Evolutionary conservation across 306 rosid species (phyloP).

Genomic region (Quercus rubra): DNA sequence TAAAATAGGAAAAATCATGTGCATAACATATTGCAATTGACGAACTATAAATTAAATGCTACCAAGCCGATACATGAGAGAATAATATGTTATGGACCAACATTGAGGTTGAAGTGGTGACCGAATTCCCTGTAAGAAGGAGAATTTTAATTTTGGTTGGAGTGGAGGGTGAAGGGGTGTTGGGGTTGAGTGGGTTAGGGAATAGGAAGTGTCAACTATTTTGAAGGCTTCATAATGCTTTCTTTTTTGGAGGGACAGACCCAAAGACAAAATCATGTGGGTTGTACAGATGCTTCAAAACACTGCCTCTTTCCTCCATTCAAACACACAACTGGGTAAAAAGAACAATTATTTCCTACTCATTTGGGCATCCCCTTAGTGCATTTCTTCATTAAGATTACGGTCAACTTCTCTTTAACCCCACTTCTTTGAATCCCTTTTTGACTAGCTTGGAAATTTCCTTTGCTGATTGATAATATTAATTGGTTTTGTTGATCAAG

Average conservation of each 20-base stretch:
- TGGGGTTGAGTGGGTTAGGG: slow-evolving; percentile 11
- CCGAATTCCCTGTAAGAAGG: slow-evolving; percentile 6
- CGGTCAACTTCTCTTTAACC: slow-evolving; percentile 37
- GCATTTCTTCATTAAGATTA: slow-evolving; percentile 18
- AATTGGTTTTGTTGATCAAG: slow-evolving; percentile 1
- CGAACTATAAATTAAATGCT: too few species aligned
- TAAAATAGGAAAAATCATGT: too few species aligned
- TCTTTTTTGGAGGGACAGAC: slow-evolving; percentile 14
- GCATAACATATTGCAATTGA: too few species aligned
- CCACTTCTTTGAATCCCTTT: slow-evolving; percentile 37
- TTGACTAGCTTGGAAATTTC: not conserved
- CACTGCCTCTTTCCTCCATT: slow-evolving; percentile 7
- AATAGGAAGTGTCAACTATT: slow-evolving; percentile 25
- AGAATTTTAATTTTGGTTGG: not conserved
- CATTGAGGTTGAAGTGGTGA: slow-evolving; percentile 2
- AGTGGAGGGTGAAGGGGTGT: not conserved
- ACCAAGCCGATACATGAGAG: not conserved
- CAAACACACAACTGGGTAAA: slow-evolving; percentile 20
- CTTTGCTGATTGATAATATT: not conserved
- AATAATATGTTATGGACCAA: not conserved
- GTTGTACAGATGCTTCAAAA: slow-evolving; percentile 19
- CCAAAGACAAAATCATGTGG: slow-evolving; percentile 32
- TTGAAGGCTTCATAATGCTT: slow-evolving; percentile 30
- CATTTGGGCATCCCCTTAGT: slow-evolving; percentile 39
- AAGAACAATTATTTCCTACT: slow-evolving; percentile 53